Conservation (phyloP, 2,329 filamentous ascomycete genomes). For the Claviceps paspali region DNA sequence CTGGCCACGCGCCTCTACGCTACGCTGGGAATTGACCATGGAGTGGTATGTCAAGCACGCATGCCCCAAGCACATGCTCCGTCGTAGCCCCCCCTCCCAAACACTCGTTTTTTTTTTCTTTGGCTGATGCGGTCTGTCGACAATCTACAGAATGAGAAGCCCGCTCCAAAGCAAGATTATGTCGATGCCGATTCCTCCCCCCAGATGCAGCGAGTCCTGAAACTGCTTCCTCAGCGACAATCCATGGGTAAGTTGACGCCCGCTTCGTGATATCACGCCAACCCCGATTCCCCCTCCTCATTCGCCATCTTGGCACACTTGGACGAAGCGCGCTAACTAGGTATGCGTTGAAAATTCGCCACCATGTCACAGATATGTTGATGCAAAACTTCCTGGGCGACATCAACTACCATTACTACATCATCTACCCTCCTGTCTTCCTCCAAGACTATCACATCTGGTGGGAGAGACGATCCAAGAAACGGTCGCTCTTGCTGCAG, state of each 20-base stretch:
- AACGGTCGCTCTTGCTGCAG: slow-evolving; percentile 18
- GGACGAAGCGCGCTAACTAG: slow-evolving; percentile 1
- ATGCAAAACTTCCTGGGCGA: slow-evolving; percentile 23
- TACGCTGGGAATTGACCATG: slow-evolving; percentile 10
- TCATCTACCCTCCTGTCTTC: slow-evolving; percentile 21
- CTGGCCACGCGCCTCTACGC: slow-evolving; percentile 10
- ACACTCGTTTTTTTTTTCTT: neutral
- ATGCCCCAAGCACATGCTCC: too few relatives aligned
- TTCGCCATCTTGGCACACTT: too few relatives aligned
- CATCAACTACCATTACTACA: slow-evolving; percentile 25
- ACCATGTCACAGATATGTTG: slow-evolving; percentile 16
- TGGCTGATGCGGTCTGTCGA: too few relatives aligned
- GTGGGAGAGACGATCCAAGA: slow-evolving; percentile 17
- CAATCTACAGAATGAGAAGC: too few relatives aligned
- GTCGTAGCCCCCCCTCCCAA: too few relatives aligned
- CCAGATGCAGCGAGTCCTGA: slow-evolving; percentile 17
- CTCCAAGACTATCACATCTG: slow-evolving; percentile 21
- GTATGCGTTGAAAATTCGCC: neutral
- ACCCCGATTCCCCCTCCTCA: too few relatives aligned
- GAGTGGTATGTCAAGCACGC: slow-evolving; percentile 5
- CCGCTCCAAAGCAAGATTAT: slow-evolving; percentile 8
- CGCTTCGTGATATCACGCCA: too few relatives aligned
- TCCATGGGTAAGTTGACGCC: slow-evolving; percentile 17
- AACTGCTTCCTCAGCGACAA: slow-evolving; percentile 17
- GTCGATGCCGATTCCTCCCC: slow-evolving; percentile 10